Evolutionary conservation across 2,329 filamentous ascomycete genomes (phyloP).

Genomic region (Exophiala lecanii-corni): DNA sequence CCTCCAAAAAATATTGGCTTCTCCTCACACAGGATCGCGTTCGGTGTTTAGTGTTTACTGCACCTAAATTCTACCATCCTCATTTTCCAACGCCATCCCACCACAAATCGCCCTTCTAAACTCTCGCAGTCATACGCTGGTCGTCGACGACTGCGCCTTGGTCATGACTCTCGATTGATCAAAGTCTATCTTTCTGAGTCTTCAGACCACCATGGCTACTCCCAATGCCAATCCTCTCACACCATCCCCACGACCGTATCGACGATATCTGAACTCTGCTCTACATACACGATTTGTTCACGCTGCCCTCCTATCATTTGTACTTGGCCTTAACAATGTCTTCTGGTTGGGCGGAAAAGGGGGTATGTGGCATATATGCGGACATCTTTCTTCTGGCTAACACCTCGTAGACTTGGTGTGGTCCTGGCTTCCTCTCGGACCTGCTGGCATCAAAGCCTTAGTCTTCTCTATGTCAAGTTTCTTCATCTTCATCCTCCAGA

Average conservation of each 20-base stretch:
- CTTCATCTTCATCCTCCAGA: slow-evolving; percentile 75
- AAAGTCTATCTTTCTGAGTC: too few relatives aligned
- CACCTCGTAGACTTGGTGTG: slow-evolving; percentile 59
- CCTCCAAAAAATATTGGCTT: too few relatives aligned
- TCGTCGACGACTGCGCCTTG: slow-evolving; percentile 15
- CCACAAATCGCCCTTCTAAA: neutral
- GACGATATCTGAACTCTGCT: slow-evolving; percentile 85
- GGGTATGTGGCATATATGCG: slow-evolving; percentile 15
- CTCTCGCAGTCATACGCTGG: slow-evolving; percentile 11
- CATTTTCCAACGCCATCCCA: too few relatives aligned
- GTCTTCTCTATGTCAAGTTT: slow-evolving; percentile 74
- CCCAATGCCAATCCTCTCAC: slow-evolving; percentile 5
- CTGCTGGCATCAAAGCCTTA: slow-evolving; percentile 66
- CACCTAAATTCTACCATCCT: too few relatives aligned
- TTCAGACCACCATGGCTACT: slow-evolving; percentile 15
- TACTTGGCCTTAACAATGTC: slow-evolving; percentile 68
- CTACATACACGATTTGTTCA: slow-evolving; percentile 82
- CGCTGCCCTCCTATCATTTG: slow-evolving; percentile 65
- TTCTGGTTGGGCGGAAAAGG: slow-evolving; percentile 65
- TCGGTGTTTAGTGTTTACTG: too few relatives aligned
- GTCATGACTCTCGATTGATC: slow-evolving; percentile 9
- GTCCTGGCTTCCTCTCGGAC: slow-evolving; percentile 79
- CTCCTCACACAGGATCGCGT: too few relatives aligned
- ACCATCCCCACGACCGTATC: slow-evolving; percentile 52
- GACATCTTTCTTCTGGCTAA: neutral